A percentile compares a stretch with the other conserved stretches of the same genome.
Conservation (phyloP, 805 yeast species). For the Starmerella scarabaei region DNA sequence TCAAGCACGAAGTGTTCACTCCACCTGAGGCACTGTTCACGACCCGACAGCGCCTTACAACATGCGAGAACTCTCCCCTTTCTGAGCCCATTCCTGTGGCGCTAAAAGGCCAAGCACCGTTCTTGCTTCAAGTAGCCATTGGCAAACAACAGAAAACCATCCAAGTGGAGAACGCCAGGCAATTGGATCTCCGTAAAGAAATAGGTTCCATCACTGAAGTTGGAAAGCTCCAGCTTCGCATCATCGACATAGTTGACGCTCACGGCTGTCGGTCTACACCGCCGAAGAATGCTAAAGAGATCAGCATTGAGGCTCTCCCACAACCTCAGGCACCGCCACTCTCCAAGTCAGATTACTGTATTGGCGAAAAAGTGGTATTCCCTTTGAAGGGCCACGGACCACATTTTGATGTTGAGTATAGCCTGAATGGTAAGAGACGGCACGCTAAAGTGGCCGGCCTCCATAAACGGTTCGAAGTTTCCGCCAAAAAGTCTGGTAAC, state of each 20-base stretch:
- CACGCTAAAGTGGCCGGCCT: not conserved
- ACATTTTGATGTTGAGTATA: constrained; percentile 65
- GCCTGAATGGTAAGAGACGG: constrained; percentile 26
- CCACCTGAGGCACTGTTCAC: constrained; percentile 8
- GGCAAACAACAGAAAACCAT: constrained; percentile 2
- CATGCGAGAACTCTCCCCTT: constrained; percentile 4
- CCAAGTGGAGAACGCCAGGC: not conserved
- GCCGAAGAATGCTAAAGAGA: not conserved
- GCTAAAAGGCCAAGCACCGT: constrained; percentile 15
- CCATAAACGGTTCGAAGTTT: constrained; percentile 39
- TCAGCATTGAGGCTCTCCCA: constrained; percentile 4
- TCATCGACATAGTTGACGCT: constrained; percentile 9
- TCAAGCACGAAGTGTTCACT: constrained; percentile 12
- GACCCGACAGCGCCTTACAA: not conserved
- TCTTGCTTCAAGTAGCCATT: constrained; percentile 6
- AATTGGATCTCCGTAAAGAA: constrained; percentile 3
- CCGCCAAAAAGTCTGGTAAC: constrained; percentile 74
- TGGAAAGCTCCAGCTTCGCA: constrained; percentile 2
- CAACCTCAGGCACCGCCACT: constrained; percentile 7
- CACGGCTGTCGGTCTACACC: constrained; percentile 7
- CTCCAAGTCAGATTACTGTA: constrained; percentile 37
- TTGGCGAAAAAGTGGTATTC: constrained; percentile 78
- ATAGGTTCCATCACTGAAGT: not conserved
- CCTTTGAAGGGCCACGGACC: constrained; percentile 50
- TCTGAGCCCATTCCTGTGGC: constrained; percentile 4